phyloP scores from a whole-genome alignment of 2,329 filamentous ascomycete species.

The Fusarium denticulatum region DNA sequence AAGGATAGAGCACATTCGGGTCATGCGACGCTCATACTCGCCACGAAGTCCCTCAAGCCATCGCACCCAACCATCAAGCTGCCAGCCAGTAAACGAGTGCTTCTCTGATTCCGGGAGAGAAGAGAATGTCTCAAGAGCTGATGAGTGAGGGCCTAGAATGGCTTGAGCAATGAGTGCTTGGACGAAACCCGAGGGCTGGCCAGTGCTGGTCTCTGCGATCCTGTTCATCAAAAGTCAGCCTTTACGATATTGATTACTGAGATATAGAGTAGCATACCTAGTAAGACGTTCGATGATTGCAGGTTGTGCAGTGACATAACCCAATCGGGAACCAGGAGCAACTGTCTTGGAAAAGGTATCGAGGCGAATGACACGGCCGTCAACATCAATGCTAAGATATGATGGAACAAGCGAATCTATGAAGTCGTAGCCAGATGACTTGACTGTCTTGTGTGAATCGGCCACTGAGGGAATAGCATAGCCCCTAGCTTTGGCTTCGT shows the following conservation, averaged over 20 bases:
- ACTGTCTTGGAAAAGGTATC: slow-evolving; percentile 96
- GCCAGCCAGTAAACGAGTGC: slow-evolving; percentile 70
- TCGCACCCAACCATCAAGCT: slow-evolving; percentile 85
- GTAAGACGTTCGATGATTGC: slow-evolving; percentile 76
- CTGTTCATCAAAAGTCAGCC: slow-evolving; percentile 50
- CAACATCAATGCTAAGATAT: slow-evolving; percentile 81
- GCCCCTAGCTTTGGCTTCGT: slow-evolving; percentile 60
- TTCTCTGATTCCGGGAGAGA: slow-evolving; percentile 60
- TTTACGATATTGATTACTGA: not conserved
- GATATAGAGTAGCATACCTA: slow-evolving; percentile 35
- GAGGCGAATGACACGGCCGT: slow-evolving; percentile 87
- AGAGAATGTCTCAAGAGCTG: slow-evolving; percentile 52
- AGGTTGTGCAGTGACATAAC: slow-evolving; percentile 90
- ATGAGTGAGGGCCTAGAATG: slow-evolving; percentile 74
- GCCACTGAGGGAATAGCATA: slow-evolving; percentile 44
- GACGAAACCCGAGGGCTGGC: slow-evolving; percentile 89
- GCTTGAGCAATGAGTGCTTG: slow-evolving; percentile 83
- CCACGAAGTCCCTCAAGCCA: slow-evolving; percentile 89
- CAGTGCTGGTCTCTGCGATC: slow-evolving; percentile 80
- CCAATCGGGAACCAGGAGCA: slow-evolving; percentile 87
- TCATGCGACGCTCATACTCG: slow-evolving; percentile 87
- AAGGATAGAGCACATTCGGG: slow-evolving; percentile 77
- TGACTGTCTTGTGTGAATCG: slow-evolving; percentile 47
- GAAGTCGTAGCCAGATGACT: slow-evolving; percentile 74
- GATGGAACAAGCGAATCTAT: slow-evolving; percentile 86